Percentiles rank a stretch among this genome's conserved stretches.
phyloP scores from a whole-genome alignment of 2,329 filamentous ascomycete genomes.

The Phialocephala sp. region DNA sequence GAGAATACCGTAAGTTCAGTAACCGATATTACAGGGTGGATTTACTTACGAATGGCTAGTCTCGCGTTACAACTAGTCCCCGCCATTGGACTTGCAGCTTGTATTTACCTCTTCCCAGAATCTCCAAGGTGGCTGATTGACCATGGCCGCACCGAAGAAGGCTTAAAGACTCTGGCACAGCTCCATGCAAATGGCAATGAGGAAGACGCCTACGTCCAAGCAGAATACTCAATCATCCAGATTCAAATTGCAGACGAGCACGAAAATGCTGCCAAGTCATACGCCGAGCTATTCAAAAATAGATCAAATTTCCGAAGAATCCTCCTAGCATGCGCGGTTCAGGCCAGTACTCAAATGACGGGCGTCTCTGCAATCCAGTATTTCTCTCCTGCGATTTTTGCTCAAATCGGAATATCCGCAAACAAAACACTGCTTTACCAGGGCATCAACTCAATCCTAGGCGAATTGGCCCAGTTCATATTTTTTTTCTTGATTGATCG shows the following conservation, averaged over 20 bases:
- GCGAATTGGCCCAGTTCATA: slow-evolving; percentile 68
- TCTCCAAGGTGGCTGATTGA: slow-evolving; percentile 76
- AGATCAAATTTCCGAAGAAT: slow-evolving; percentile 73
- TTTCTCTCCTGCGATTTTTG: slow-evolving; percentile 64
- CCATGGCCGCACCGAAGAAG: slow-evolving; percentile 65
- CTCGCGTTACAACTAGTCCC: slow-evolving; percentile 75
- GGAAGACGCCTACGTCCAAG: slow-evolving; percentile 71
- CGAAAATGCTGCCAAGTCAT: slow-evolving; percentile 72
- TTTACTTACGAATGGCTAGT: not conserved
- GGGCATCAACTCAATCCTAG: slow-evolving; percentile 73
- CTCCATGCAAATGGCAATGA: slow-evolving; percentile 72
- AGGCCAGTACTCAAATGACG: slow-evolving; percentile 78
- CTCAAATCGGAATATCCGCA: slow-evolving; percentile 69
- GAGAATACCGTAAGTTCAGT: slow-evolving; percentile 53
- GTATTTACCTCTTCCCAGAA: slow-evolving; percentile 76
- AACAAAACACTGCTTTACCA: slow-evolving; percentile 75
- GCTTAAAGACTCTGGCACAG: slow-evolving; percentile 67
- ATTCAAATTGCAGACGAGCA: slow-evolving; percentile 69
- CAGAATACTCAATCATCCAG: slow-evolving; percentile 75
- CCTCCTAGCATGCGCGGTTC: slow-evolving; percentile 71
- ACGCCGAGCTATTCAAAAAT: slow-evolving; percentile 70
- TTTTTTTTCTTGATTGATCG: slow-evolving; percentile 73
- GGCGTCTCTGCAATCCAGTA: slow-evolving; percentile 78
- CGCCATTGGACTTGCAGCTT: slow-evolving; percentile 63
- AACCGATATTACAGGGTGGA: too few species aligned